Evolutionary conservation across 257 asterid species (phyloP).

Genomic region (Agastache rugosa): DNA sequence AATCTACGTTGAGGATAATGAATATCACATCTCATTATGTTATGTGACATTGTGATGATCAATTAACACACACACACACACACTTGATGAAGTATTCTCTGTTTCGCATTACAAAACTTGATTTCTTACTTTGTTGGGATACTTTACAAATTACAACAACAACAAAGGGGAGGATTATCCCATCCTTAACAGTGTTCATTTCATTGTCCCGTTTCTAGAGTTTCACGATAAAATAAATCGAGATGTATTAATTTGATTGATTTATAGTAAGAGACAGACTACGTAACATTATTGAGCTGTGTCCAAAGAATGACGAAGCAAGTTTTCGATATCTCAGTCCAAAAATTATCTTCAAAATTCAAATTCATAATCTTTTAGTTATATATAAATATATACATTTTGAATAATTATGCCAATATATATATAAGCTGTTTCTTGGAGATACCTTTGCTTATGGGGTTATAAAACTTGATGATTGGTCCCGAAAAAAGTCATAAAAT

Average conservation of each 20-base stretch:
- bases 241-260: no score
- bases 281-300: no score
- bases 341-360: neutral
- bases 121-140: neutral
- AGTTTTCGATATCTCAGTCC: no score
- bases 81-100: neutral
- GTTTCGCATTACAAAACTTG: neutral
- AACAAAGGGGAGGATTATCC: no score
- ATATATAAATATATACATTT: no score
- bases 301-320: no score
- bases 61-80: neutral
- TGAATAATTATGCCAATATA: no score
- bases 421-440: no score
- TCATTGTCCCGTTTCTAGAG: neutral
- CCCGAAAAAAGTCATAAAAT: neutral
- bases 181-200: no score
- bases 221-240: neutral
- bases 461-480: conserved; percentile 10
- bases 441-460: no score
- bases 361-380: neutral
- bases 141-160: neutral
- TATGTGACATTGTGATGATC: no score
- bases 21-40: conserved; percentile 4
- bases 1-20: conserved; percentile 23
- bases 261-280: no score